Evolutionary conservation across 768 basidiomycete genomes (phyloP).

Genomic region (Exidia glandulosa): DNA sequence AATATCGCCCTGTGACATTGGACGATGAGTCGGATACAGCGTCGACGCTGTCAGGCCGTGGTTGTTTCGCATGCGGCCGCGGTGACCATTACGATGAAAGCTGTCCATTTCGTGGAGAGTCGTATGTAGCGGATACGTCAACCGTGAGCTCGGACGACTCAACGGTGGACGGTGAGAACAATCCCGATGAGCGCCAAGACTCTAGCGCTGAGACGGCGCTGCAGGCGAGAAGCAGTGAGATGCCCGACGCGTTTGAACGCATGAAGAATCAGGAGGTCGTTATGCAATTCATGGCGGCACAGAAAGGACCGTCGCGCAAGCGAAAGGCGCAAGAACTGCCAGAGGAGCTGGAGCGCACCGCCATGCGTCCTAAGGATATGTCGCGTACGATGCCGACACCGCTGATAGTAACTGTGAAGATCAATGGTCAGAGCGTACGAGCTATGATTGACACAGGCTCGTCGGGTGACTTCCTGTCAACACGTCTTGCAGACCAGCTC

Average conservation of each 20-base stretch:
- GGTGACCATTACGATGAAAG: neutral
- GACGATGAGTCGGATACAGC: neutral
- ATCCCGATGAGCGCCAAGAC: no score
- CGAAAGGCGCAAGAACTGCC: no score
- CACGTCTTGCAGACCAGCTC: constrained; percentile 27
- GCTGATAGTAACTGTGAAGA: constrained; percentile 17
- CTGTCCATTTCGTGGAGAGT: neutral
- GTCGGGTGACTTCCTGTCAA: constrained; percentile 30
- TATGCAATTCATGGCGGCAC: no score
- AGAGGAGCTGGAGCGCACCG: neutral
- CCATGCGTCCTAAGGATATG: neutral
- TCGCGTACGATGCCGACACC: constrained; percentile 19
- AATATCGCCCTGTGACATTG: neutral
- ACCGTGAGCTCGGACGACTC: no score
- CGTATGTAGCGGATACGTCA: no score
- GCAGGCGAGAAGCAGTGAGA: no score
- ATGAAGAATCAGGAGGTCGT: no score
- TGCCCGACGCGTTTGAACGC: no score
- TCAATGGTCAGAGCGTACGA: constrained; percentile 23
- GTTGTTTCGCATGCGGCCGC: neutral
- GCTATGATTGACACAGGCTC: constrained; percentile 30
- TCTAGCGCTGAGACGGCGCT: no score
- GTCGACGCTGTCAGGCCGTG: neutral
- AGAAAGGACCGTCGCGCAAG: no score
- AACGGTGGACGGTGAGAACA: no score